phyloP scores from a whole-genome alignment of 352 stramenopile genomes.

The Pythium phragmitis region DNA sequence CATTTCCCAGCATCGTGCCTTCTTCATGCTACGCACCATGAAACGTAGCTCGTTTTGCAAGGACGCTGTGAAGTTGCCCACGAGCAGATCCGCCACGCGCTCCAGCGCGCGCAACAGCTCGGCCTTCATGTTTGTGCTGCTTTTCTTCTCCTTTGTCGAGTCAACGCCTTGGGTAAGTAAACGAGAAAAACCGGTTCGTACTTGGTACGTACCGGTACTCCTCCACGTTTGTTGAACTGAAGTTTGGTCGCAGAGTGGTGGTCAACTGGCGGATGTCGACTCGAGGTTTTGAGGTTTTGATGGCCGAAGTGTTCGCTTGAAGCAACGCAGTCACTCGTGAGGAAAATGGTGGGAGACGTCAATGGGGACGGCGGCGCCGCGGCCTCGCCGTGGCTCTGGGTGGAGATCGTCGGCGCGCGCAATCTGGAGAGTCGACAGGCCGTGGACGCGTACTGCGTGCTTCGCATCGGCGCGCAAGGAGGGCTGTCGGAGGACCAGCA shows the following conservation, averaged over 20 bases:
- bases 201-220: conserved; percentile 17
- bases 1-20: background rate
- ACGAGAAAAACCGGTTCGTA: conserved; percentile 8
- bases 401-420: conserved; percentile 67
- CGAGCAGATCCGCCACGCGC: conserved; percentile 67
- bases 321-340: conserved; percentile 4
- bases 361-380: background rate
- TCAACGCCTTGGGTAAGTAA: conserved; percentile 9
- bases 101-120: conserved; percentile 59
- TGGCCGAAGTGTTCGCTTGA: conserved; percentile 22
- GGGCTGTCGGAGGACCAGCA: background rate
- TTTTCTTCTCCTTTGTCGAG: background rate
- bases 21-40: conserved; percentile 47
- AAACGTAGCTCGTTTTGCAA: conserved; percentile 88
- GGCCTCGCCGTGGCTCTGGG: conserved; percentile 44
- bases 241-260: conserved; percentile 3
- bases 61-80: conserved; percentile 79
- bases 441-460: conserved; percentile 68
- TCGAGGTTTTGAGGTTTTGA: conserved; percentile 27
- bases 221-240: background rate
- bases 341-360: background rate
- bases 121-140: conserved; percentile 46
- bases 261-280: conserved; percentile 21
- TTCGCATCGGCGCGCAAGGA: conserved; percentile 25
- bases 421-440: conserved; percentile 64